Conservation (phyloP, 2,329 filamentous ascomycete species). For the Graphiopsis chlorocephala region DNA sequence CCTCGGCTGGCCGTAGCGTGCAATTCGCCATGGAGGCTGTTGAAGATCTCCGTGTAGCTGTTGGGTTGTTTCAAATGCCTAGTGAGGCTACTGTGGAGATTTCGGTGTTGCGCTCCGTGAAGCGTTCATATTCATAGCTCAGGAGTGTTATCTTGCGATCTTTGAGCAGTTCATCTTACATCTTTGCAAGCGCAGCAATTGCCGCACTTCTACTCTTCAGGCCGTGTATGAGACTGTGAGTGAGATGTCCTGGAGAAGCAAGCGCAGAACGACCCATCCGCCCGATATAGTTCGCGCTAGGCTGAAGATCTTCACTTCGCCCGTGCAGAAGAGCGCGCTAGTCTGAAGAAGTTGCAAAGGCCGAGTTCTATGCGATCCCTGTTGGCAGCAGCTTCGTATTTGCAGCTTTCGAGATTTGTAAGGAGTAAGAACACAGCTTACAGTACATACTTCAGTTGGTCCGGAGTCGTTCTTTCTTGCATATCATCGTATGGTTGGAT, state of each 20-base stretch:
- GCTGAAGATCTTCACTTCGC: constrained; percentile 1
- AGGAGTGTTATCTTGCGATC: neutral
- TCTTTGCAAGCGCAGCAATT: neutral
- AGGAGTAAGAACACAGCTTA: neutral
- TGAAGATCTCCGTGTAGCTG: neutral
- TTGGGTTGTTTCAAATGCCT: neutral
- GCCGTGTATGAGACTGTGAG: neutral
- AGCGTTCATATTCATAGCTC: neutral
- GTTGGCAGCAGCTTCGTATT: no score
- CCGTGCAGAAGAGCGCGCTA: neutral
- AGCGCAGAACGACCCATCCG: neutral
- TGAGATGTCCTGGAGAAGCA: neutral
- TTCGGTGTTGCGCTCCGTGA: neutral
- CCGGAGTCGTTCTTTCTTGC: neutral
- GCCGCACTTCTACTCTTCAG: neutral
- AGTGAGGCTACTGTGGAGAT: no score
- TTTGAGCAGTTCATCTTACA: neutral
- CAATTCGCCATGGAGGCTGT: neutral
- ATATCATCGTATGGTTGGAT: no score
- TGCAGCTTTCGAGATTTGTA: neutral
- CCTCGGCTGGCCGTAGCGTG: neutral
- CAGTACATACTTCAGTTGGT: no score
- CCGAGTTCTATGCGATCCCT: neutral
- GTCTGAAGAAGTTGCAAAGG: neutral
- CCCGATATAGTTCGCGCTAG: neutral